Evolutionary conservation across 2,329 filamentous ascomycete species (phyloP), one percentile per base, ranked within the genome.

Genomic region (Parafenestella ontariensis): DNA sequence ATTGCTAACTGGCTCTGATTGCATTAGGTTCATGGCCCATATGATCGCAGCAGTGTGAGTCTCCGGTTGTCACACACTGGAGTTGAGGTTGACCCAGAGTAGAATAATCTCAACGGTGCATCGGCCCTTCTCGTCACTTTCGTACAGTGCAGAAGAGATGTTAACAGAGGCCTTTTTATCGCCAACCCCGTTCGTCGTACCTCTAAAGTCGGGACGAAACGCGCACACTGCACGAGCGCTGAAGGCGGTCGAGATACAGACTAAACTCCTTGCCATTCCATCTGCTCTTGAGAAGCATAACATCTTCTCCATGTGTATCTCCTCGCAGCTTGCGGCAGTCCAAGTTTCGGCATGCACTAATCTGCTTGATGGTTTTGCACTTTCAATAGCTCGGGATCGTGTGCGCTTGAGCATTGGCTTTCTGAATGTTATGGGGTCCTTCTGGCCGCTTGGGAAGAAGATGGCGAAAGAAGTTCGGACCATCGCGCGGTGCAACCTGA

Each of bases 321-420:
- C 64, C 8, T 71, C 71, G 33, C 63, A 64, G 15, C 56, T 71
- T 15, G 64, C 71, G 15, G 56, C 65, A 10, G 68, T 69, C 17
- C 69, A 75, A 48, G 59, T 74, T 87, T 90, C 89, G 58, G 89
- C 89, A 49, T 96, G 91, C 34, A 78, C 78, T 54, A 77, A 62
- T 56, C 69, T 71, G 28, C 71, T 64, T 13, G 71, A 71, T 60
- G 79, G 82, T 53, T 82, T 85, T 62, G 82, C 85, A 61, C 83
- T 86, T 62, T 86, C 86, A 52, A 86, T 86, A 65, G 81, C 88
- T 51, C 87, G 86, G 49, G 89, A 92, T 75, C 88, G 87, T 66
- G 87, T 96, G 46, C 85, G 88, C 1, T 83, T 96, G 17, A 92
- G 91, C 59, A 91, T 90, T 55, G 90, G 89, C 7, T 89, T 88